Evolutionary conservation across 345 rosid genomes (phyloP).

Genomic region (Murraya koenigii): DNA sequence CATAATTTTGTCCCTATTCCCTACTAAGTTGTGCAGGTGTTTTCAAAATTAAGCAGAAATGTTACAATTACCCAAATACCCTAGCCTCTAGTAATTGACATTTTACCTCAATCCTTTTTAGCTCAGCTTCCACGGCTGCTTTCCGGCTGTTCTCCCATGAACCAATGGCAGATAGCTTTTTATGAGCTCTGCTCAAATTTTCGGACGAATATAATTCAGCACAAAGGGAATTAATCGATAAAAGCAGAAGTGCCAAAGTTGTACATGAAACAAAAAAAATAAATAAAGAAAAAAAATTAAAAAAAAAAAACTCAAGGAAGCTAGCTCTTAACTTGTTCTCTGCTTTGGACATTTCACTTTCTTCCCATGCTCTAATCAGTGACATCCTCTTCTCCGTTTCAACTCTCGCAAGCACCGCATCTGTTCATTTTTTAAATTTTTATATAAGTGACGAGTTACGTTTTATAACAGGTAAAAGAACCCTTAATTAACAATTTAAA

Average conservation of each 20-base stretch:
- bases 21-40: no score
- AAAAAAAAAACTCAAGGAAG: background rate
- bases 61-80: no score
- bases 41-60: no score
- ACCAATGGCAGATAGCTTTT: conserved; percentile 46
- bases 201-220: background rate
- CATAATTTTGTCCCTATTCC: no score
- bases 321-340: conserved; percentile 63
- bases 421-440: conserved; percentile 22
- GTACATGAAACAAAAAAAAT: background rate
- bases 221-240: background rate
- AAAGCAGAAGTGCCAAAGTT: background rate
- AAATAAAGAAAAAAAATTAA: no score
- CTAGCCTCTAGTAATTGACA: no score
- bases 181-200: conserved; percentile 56
- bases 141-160: conserved; percentile 73
- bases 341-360: conserved; percentile 85
- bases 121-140: conserved; percentile 62
- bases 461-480: background rate
- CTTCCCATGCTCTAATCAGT: conserved; percentile 94
- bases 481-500: background rate
- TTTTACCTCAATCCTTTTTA: conserved; percentile 56
- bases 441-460: background rate
- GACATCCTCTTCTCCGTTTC: conserved; percentile 72
- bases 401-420: conserved; percentile 73